Evolutionary conservation across 2,329 filamentous ascomycete genomes (phyloP).

Genomic region (Akanthomyces muscarius): DNA sequence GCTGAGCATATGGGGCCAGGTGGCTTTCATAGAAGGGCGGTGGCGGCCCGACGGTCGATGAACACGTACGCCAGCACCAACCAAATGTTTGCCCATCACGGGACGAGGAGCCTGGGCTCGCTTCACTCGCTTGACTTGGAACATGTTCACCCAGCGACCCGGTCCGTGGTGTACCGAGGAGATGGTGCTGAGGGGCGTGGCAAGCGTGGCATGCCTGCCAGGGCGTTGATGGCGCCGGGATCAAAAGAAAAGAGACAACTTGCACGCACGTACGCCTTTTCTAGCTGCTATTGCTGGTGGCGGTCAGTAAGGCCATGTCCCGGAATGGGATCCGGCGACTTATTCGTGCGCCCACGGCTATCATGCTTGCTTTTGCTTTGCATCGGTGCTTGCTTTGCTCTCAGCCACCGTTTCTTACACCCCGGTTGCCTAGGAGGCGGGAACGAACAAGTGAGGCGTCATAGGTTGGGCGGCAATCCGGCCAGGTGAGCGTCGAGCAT

Average conservation of each 20-base stretch:
- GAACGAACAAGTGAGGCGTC: slow-evolving; percentile 6
- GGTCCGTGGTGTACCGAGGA: slow-evolving; percentile 6
- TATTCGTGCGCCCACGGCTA: slow-evolving; percentile 4
- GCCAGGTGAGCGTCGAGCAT: not conserved
- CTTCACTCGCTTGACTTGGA: slow-evolving; percentile 1
- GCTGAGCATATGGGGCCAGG: slow-evolving; percentile 8
- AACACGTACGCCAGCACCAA: slow-evolving; percentile 6
- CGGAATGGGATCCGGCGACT: slow-evolving; percentile 12
- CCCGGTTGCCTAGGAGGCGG: not conserved
- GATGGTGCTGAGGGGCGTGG: slow-evolving; percentile 5
- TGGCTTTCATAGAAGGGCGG: slow-evolving; percentile 13
- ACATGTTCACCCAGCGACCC: slow-evolving; percentile 14
- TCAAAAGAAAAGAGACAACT: slow-evolving; percentile 13
- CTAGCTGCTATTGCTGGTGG: not conserved
- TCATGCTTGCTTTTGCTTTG: slow-evolving; percentile 12
- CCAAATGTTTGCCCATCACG: not conserved
- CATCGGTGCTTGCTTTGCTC: slow-evolving; percentile 4
- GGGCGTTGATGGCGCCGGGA: not conserved
- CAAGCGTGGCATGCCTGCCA: slow-evolving; percentile 8
- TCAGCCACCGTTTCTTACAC: slow-evolving; percentile 1
- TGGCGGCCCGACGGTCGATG: slow-evolving; percentile 12
- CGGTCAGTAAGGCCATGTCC: slow-evolving; percentile 10
- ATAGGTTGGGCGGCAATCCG: slow-evolving; percentile 11
- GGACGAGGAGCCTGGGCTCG: slow-evolving; percentile 1
- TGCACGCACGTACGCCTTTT: not conserved